Base-by-base conservation (phyloP, 2,329 filamentous ascomycete genomes). In the Verticillium dahliae region DNA sequence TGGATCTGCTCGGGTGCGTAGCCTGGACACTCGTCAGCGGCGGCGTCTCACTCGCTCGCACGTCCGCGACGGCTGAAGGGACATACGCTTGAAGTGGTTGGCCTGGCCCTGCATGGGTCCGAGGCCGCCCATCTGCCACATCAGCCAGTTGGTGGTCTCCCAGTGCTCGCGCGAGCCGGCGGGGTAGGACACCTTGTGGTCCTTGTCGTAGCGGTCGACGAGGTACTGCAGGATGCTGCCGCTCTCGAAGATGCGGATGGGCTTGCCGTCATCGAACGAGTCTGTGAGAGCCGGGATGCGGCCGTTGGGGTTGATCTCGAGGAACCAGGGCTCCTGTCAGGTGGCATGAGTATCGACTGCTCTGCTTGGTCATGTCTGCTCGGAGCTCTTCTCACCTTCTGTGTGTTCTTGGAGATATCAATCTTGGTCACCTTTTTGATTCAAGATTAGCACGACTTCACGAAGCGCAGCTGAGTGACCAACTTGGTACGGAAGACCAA, bases 221-320 rank as follows among this genome's bases (percentile, higher is more conserved):
- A 97, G 83, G 73, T 97, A 96, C 74, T 92, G 86, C 77, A 96
- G 80, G 71, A 96, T 95, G 65, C 88, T 85, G 62, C 91, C 92
- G 65, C 86, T 90, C 76, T 97, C 92, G 71, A 96, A 97, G 18
- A 97, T 73, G 62, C 84, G 82, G 71, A 96, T 91, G 38, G 80
- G 78, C 72, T 89, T 79, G 67, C 91, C 90, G 72, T 95, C 88
- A 5, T 80, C 80, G 72, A 90, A 89, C 6, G 81, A 90, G 75
- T 97, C 92, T 7, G 90, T 95, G 58, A 97, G 70, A 62, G 92
- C 92, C 4, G 92, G 93, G 69, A 97, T 96, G 67, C 92, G 90
- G 66, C 92, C 92, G 73, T 97, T 97, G 65, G 92, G 92, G 76
- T 97, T 97, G 77, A 97, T 96, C 59, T 88, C 87, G 34, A 96